Percentiles rank a stretch among this genome's conserved stretches.
phyloP scores from a whole-genome alignment of 2,329 filamentous ascomycete species.

The Botryotinia calthae region DNA sequence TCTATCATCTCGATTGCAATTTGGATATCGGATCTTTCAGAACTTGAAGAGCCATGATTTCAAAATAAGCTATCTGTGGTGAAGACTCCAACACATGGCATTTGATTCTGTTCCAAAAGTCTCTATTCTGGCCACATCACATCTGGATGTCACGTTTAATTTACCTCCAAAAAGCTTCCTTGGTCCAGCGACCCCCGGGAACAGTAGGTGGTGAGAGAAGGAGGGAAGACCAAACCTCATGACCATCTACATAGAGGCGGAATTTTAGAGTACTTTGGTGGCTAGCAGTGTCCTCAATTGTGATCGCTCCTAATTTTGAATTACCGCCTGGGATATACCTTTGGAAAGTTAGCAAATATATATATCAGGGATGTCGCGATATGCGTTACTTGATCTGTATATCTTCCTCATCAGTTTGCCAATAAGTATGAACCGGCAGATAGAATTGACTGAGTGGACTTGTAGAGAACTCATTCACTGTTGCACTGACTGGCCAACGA shows the following conservation, averaged over 20 bases:
- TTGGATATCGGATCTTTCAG: neutral
- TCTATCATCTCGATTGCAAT: neutral
- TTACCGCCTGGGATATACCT: conserved; percentile 81
- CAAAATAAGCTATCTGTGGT: neutral
- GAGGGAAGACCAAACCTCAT: conserved; percentile 69
- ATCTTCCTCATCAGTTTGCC: conserved; percentile 77
- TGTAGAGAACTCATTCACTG: conserved; percentile 87
- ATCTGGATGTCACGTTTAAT: neutral
- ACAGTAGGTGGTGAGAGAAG: conserved; percentile 47
- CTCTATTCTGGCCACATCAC: neutral
- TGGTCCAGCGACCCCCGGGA: conserved; percentile 31
- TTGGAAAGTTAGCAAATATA: conserved; percentile 29
- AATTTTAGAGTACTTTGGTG: conserved; percentile 76
- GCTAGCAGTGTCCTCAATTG: conserved; percentile 66
- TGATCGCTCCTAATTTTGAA: conserved; percentile 82
- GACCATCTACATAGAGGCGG: conserved; percentile 76
- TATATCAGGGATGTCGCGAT: too few species aligned
- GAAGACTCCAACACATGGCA: neutral
- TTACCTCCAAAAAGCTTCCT: conserved; percentile 38
- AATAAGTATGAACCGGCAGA: conserved; percentile 78
- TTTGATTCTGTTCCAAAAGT: neutral
- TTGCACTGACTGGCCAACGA: conserved; percentile 60
- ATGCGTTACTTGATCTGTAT: conserved; percentile 73
- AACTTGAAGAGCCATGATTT: neutral
- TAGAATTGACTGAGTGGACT: conserved; percentile 95